Conservation (phyloP, 768 basidiomycete species). For the Calocybe indica region DNA sequence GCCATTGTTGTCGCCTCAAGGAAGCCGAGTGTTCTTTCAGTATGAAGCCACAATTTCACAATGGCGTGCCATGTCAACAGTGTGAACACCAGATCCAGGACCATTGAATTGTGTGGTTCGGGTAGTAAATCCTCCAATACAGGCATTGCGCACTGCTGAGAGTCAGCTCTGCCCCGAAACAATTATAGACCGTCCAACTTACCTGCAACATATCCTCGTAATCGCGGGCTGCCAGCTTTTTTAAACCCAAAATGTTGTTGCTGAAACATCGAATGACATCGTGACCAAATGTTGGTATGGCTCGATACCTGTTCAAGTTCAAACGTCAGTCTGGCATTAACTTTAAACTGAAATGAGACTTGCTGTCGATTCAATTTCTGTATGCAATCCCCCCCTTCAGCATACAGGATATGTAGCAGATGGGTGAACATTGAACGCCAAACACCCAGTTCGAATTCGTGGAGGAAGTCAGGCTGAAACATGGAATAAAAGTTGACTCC, state of each 20-base stretch:
- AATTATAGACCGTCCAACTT: background rate
- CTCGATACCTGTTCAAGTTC: background rate
- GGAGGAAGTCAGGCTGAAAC: slow-evolving; percentile 24
- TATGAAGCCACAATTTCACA: slow-evolving; percentile 30
- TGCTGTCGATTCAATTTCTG: background rate
- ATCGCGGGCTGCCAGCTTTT: slow-evolving; percentile 21
- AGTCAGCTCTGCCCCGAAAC: background rate
- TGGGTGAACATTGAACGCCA: slow-evolving; percentile 26
- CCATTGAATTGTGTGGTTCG: slow-evolving; percentile 15
- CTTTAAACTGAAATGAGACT: background rate
- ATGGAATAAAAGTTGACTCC: slow-evolving; percentile 9
- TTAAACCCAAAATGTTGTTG: slow-evolving; percentile 17
- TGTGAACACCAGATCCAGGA: slow-evolving; percentile 21
- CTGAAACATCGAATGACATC: slow-evolving; percentile 19
- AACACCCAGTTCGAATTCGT: slow-evolving; percentile 30
- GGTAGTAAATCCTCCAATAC: slow-evolving; percentile 31
- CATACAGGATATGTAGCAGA: slow-evolving; percentile 20
- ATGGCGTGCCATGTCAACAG: slow-evolving; percentile 30
- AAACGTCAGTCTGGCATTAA: too few relatives aligned
- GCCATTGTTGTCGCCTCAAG: slow-evolving; percentile 18
- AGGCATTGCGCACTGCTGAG: slow-evolving; percentile 23
- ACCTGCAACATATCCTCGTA: slow-evolving; percentile 25
- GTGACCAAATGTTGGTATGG: slow-evolving; percentile 12
- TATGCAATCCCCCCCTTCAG: background rate
- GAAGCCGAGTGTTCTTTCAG: slow-evolving; percentile 23